Base-by-base conservation (phyloP, 331 rosid species). In the Cydonia oblonga region DNA sequence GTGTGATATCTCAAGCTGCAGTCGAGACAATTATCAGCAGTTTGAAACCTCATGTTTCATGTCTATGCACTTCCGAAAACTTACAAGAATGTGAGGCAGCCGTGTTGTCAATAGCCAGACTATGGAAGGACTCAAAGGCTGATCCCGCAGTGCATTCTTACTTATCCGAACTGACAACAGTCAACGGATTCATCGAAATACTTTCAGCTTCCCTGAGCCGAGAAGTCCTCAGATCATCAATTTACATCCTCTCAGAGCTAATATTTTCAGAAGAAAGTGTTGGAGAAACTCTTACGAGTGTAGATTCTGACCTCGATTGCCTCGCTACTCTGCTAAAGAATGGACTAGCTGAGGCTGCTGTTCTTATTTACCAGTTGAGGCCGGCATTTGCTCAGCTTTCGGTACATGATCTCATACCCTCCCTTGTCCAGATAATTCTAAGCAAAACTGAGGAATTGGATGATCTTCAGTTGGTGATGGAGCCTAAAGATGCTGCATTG, bases 291-390 rank as follows among this genome's bases (percentile, higher is more conserved):
- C 95, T 90, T 14, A 85, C 85, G 19, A 91, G 81, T 81, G 89
- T 89, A 57, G 97, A 93, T 81, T 87, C 96, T 33, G 98, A 93
- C 80, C 89, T 91, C 66, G 95, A 86, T 80, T 91, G 96, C 77
- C 76, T 93, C 75, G 95, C 97, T 80, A 58, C 87, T 84, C 73
- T 93, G 60, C 81, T 93, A 16, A 91, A 86, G 81, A 88, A 86
- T 71, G 98, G 97, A n/a, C 81, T 93, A 69, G 75, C 84, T 38
- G 96, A 91, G 83, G 97, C 96, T 79, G 84, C 90, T 61, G 78
- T 93, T 77, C 96, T 93, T 68, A 84, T 93, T 74, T 93, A 80
- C 83, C 96, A 86, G 82, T 59, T 93, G 70, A 84, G 84, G 83
- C 96, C 98, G 9, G 76, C 76, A 49, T 87, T 71, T 75, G 84